These are phyloP conservation scores for Candida parachauliodes DNA, from an alignment of 805 yeast genomes.

Conservation along the genomic window DNA sequence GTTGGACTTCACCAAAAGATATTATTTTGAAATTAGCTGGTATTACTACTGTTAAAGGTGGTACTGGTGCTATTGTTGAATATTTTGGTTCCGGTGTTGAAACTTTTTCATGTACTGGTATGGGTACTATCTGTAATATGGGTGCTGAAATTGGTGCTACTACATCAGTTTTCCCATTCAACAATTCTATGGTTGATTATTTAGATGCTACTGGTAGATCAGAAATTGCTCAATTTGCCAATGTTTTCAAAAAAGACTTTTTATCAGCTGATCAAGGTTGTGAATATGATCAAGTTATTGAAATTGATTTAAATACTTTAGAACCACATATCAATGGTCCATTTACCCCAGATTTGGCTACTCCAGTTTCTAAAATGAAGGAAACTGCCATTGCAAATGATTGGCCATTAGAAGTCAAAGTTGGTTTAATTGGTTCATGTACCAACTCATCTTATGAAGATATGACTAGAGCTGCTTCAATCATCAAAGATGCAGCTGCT, in stretches of 20 bases:
- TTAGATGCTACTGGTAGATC: constrained; percentile 83
- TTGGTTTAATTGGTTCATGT: constrained; percentile 97
- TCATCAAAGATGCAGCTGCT: constrained; percentile 83
- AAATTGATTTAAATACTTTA: constrained; percentile 80
- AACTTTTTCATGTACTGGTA: constrained; percentile 93
- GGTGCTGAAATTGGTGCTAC: constrained; percentile 99
- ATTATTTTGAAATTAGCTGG: constrained; percentile 92
- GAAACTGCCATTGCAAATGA: constrained; percentile 77
- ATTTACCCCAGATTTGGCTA: constrained; percentile 96
- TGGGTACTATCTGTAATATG: constrained; percentile 99
- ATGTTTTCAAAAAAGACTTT: constrained; percentile 56
- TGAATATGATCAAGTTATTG: constrained; percentile 90
- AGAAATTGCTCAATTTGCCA: constrained; percentile 79
- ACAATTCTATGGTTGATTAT: constrained; percentile 83
- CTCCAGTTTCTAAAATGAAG: constrained; percentile 86
- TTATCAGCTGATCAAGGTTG: constrained; percentile 89
- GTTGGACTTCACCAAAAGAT: constrained; percentile 98
- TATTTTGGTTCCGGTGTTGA: constrained; percentile 95
- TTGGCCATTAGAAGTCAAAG: constrained; percentile 93
- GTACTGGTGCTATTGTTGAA: constrained; percentile 95
- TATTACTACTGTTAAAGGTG: constrained; percentile 93
- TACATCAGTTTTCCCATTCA: constrained; percentile 96
- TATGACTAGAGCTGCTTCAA: constrained; percentile 94
- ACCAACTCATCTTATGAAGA: constrained; percentile 98
- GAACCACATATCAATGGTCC: constrained; percentile 98